Conservation (phyloP, 140 eudicot species). For the Cichorium intybus region DNA sequence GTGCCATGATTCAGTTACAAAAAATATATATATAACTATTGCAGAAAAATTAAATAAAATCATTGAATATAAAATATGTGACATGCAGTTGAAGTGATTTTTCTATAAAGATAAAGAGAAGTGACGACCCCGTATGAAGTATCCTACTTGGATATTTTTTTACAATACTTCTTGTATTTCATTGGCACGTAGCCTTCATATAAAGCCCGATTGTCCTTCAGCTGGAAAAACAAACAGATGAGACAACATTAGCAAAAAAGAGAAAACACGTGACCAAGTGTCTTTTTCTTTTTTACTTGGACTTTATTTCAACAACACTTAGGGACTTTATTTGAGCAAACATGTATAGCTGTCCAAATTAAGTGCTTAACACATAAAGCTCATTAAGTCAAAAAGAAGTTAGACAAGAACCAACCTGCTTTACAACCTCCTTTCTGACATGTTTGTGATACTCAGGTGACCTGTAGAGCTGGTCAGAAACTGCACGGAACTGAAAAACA, state of each 20-base stretch:
- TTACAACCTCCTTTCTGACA: conserved; percentile 84
- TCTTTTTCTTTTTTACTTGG: no score
- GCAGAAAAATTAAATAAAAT: conserved; percentile 1
- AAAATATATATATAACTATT: neutral
- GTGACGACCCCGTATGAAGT: conserved; percentile 30
- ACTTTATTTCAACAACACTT: no score
- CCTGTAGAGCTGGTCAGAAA: conserved; percentile 80
- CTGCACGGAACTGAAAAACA: conserved; percentile 76
- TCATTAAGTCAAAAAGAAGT: no score
- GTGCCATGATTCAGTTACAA: conserved; percentile 22
- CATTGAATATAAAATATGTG: conserved; percentile 12
- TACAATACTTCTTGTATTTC: conserved; percentile 88
- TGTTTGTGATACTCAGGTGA: conserved; percentile 85
- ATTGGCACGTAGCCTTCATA: conserved; percentile 92
- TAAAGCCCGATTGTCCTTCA: conserved; percentile 51
- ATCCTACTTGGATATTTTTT: conserved; percentile 83
- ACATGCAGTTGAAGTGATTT: neutral
- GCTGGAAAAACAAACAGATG: conserved; percentile 45
- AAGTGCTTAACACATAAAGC: no score
- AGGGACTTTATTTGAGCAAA: no score
- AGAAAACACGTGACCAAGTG: neutral
- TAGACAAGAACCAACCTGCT: conserved; percentile 54
- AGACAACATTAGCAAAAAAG: conserved; percentile 17
- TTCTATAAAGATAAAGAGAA: conserved; percentile 19
- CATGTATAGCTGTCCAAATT: no score